Evolutionary conservation across 148 eudicot species (phyloP).

Genomic region (Polygonum maritimum): DNA sequence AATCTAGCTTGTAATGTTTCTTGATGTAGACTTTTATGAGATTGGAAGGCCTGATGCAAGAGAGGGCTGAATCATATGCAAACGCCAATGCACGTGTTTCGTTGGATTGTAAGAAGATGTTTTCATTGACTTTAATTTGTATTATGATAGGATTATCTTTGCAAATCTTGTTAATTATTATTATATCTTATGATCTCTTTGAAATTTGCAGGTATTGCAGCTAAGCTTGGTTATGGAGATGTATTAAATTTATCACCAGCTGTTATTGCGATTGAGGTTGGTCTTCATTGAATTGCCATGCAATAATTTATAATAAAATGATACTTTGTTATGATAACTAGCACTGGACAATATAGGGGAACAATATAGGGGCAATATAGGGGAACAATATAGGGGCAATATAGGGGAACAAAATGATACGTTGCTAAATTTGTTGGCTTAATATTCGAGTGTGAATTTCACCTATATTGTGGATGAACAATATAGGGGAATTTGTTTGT

Average conservation of each 20-base stretch:
- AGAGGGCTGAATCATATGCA: conserved; percentile 68
- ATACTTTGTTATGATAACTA: too few relatives aligned
- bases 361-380: too few relatives aligned
- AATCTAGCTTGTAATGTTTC: not conserved
- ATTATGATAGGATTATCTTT: too few relatives aligned
- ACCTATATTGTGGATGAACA: too few relatives aligned
- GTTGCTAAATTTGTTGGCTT: too few relatives aligned
- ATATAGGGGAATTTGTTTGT: too few relatives aligned
- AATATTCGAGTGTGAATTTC: too few relatives aligned
- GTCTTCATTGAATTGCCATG: conserved; percentile 3
- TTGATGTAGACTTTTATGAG: conserved; percentile 50
- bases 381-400: too few relatives aligned
- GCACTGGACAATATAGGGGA: too few relatives aligned
- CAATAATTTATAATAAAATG: not conserved
- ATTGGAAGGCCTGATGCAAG: conserved; percentile 48
- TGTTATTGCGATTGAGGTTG: conserved; percentile 49
- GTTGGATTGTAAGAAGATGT: conserved; percentile 49
- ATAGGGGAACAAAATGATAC: too few relatives aligned
- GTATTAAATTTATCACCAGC: conserved; percentile 40
- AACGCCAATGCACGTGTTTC: conserved; percentile 75
- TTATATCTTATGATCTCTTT: too few relatives aligned
- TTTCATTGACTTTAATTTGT: not conserved
- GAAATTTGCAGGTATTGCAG: conserved; percentile 32
- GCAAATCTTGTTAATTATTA: too few relatives aligned
- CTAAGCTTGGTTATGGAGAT: conserved; percentile 37